These are phyloP conservation scores for Clarireedia monteithiana DNA, from an alignment of 2,329 filamentous ascomycete genomes.

Conservation along the genomic window DNA sequence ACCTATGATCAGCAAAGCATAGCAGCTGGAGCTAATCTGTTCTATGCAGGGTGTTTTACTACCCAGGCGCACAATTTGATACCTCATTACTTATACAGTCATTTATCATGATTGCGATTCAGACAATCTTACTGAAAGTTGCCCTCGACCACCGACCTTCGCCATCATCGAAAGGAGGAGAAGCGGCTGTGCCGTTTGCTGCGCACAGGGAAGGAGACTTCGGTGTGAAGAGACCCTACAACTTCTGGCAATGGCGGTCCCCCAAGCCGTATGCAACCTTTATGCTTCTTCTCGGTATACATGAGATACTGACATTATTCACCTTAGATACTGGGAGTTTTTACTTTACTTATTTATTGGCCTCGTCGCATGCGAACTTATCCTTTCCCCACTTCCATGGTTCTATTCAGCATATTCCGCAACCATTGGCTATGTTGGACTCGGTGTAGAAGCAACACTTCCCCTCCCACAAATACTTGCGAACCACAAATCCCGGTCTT, in stretches of 20 bases:
- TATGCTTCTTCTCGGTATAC: not conserved
- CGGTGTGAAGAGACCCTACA: slow-evolving; percentile 53
- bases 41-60: slow-evolving; percentile 55
- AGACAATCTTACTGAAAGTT: slow-evolving; percentile 56
- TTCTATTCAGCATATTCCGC: slow-evolving; percentile 60
- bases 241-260: slow-evolving; percentile 77
- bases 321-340: slow-evolving; percentile 66
- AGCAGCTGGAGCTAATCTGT: not conserved
- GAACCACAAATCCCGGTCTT: slow-evolving; percentile 61
- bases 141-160: slow-evolving; percentile 59
- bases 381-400: slow-evolving; percentile 50
- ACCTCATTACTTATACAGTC: slow-evolving; percentile 56
- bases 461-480: slow-evolving; percentile 71
- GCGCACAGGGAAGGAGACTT: slow-evolving; percentile 28
- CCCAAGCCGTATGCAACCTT: slow-evolving; percentile 48
- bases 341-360: slow-evolving; percentile 57
- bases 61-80: slow-evolving; percentile 59
- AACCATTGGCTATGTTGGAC: slow-evolving; percentile 65
- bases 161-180: slow-evolving; percentile 52
- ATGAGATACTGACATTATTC: slow-evolving; percentile 1
- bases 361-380: slow-evolving; percentile 57
- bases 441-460: slow-evolving; percentile 73
- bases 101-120: slow-evolving; percentile 57
- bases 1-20: not conserved
- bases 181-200: slow-evolving; percentile 55